Base-by-base conservation (phyloP, 2,329 filamentous ascomycete species). In the Fusarium foetens region DNA sequence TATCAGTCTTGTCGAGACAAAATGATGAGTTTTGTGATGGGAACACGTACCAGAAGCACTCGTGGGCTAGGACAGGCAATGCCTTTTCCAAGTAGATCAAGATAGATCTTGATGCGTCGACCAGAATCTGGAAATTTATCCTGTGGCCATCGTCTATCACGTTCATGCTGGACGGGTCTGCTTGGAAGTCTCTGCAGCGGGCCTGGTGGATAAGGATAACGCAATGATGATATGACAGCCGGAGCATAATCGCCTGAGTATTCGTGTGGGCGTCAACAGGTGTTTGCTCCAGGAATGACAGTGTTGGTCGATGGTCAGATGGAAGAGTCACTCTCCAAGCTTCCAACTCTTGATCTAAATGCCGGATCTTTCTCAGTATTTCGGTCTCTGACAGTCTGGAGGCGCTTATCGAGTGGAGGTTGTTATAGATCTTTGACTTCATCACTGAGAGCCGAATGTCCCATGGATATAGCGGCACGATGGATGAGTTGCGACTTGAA, bases 281-380 rank as follows among this genome's bases (percentile, higher is more conserved):
- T 0, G 64, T 67, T 0, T 67, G 55, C 2, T 67, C 12, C 3
- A 66, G 3, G 8, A 67, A 67, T 0, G 59, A 68, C 1, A 72
- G 8, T 0, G 68, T 55, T 0, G 69, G 69, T 1, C 58, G 41
- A 21, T 61, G 51, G 9, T 68, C 21, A 1, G 39, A 4, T 2
- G 55, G 52, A 0, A 71, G 25, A 7, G 67, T 46, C 3, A 61
- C n/a, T 0, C 69, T 55, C 69, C 69, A 72, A 14, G 53, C 58
- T 1, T 72, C 67, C 4, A 72, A 5, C 0, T 72, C 67, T 16
- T 72, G 59, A 29, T 72, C 69, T 0, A 71, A 2, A 2, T 46
- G 33, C 1, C 69, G 35, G 3, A 72, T 68, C 1, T 33, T 35
- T 4, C 58, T 46, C 1, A 71, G 2, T 3, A 68, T 27, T 8